Evolutionary conservation across 1,139 yeast species (phyloP), one percentile per base, ranked within the genome.

Genomic region (Yamadazyma sp.): DNA sequence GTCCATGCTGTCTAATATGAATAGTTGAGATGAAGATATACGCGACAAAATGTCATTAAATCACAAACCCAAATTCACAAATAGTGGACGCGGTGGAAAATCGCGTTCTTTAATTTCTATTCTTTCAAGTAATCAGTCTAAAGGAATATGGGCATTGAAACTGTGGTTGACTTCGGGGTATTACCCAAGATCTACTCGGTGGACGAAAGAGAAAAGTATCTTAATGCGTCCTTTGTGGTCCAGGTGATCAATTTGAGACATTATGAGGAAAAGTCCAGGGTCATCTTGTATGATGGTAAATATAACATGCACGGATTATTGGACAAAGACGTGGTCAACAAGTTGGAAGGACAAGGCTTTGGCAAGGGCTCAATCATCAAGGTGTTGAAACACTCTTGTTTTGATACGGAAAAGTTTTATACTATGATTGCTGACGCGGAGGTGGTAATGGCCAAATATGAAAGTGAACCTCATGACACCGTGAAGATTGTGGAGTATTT

Each of bases 201-300:
- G 25, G 40, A 46, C 5, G 59, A 57, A 11, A 51, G 57, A 34
- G 56, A 52, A 25, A 48, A 48, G 33, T 59, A 51, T 26, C 44
- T 45, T 25, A 47, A 47, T 15, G 48, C 53, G 14, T 76, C 77
- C 1, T 52, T 73, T 41, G 63, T 64, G 6, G 70, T 47, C 13
- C 80, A 76, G 51, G 71, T 76, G 21, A 63, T 72, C 24, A 76
- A 76, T 49, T 62, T 71, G 41, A 76, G 69, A 48, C 54, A 59
- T 26, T 54, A 61, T 29, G 70, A 67, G 10, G 77, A 78, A 29
- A 53, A 62, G 33, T 69, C 71, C 41, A 67, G 86, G 47, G 64
- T 80, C 33, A 64, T 83, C 63, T 59, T 84, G 38, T 78, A 78
- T 38, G 94, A 84, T 60, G 90, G 92, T 18, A 63, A 61, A 15